Conservation (phyloP, 345 rosid genomes). For the Heritiera littoralis region DNA sequence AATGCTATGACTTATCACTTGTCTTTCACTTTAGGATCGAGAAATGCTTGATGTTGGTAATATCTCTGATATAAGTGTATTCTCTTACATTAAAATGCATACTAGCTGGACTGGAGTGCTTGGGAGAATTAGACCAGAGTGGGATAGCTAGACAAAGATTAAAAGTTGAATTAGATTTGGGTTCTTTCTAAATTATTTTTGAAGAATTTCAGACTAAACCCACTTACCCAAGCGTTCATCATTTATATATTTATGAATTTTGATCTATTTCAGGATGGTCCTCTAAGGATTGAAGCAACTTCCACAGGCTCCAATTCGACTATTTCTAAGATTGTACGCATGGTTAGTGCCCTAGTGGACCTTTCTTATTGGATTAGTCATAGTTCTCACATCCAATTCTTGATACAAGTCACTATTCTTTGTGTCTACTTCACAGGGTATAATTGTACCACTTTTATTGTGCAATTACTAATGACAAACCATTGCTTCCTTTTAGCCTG, state of each 20-base stretch:
- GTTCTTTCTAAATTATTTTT: no score
- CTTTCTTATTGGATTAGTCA: background rate
- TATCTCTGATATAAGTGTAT: no score
- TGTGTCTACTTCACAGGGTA: background rate
- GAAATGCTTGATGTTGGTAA: no score
- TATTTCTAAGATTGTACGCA: conserved; percentile 80
- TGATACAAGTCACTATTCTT: background rate
- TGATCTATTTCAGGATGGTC: conserved; percentile 77
- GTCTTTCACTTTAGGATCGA: no score
- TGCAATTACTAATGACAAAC: background rate
- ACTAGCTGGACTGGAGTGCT: no score
- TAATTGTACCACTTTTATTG: background rate
- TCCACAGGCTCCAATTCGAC: conserved; percentile 91
- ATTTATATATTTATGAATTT: conserved; percentile 6
- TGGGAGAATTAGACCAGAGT: background rate
- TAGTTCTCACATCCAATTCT: background rate
- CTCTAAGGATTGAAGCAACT: conserved; percentile 78
- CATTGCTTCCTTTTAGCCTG: background rate
- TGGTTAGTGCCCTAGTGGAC: conserved; percentile 54
- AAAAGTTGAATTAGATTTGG: no score
- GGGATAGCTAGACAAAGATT: background rate
- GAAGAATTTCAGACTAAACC: no score
- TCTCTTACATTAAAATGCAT: no score
- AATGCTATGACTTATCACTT: no score
- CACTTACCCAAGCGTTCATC: background rate